Percentiles rank a stretch among this genome's conserved stretches.
These are phyloP conservation scores for Pseudopithomyces maydicus DNA, from an alignment of 2,329 filamentous ascomycete genomes.

Conservation along the genomic window DNA sequence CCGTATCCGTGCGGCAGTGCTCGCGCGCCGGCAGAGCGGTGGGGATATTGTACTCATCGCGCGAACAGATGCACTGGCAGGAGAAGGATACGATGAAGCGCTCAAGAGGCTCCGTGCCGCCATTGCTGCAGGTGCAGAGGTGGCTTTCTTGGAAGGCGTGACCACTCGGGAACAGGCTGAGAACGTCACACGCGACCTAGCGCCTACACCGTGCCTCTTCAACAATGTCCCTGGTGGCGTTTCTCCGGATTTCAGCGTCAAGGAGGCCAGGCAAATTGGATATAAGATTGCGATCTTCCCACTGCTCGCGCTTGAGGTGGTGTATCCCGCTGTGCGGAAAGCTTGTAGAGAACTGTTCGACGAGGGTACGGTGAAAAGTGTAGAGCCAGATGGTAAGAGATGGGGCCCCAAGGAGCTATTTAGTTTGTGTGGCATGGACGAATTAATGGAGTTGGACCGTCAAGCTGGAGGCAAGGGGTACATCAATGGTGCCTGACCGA, in stretches of 20 bases:
- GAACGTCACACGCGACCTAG: slow-evolving; percentile 53
- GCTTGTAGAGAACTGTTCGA: slow-evolving; percentile 36
- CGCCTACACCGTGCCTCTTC: slow-evolving; percentile 58
- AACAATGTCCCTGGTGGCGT: slow-evolving; percentile 64
- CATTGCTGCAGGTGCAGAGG: slow-evolving; percentile 62
- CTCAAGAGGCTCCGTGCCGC: slow-evolving; percentile 58
- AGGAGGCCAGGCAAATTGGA: slow-evolving; percentile 61
- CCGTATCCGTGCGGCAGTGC: slow-evolving; percentile 62
- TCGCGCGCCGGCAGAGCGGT: slow-evolving; percentile 54
- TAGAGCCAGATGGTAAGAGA: slow-evolving; percentile 49
- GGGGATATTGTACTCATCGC: slow-evolving; percentile 69
- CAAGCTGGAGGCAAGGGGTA: slow-evolving; percentile 49
- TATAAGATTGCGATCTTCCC: slow-evolving; percentile 66
- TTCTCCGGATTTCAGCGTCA: slow-evolving; percentile 58
- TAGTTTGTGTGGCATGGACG: slow-evolving; percentile 58
- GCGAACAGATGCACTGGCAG: slow-evolving; percentile 65
- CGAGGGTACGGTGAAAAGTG: slow-evolving; percentile 31
- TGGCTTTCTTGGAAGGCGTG: slow-evolving; percentile 65
- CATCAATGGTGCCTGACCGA: slow-evolving; percentile 18
- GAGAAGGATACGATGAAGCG: slow-evolving; percentile 62
- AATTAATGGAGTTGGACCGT: slow-evolving; percentile 57
- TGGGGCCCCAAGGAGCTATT: slow-evolving; percentile 57
- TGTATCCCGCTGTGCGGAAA: slow-evolving; percentile 38
- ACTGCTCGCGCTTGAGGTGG: slow-evolving; percentile 33
- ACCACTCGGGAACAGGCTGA: slow-evolving; percentile 56